Percentiles rank a stretch among this genome's conserved stretches.
Conservation (phyloP, 768 basidiomycete species). For the Serendipita vermifera region DNA sequence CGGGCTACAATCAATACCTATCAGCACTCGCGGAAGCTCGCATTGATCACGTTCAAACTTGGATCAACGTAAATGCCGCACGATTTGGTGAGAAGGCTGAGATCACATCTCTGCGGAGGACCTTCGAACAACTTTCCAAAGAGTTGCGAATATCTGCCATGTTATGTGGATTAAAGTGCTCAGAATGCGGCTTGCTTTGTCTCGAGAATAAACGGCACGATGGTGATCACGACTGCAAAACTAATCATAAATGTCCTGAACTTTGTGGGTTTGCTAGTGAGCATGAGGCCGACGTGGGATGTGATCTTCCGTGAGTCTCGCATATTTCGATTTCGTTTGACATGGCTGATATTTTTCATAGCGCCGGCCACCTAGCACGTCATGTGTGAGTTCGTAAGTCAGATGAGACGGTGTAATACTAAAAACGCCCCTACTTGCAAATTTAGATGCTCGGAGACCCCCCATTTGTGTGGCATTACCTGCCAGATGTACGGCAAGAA, state of each 20-base stretch:
- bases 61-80: conserved; percentile 37
- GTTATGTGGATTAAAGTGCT: conserved; percentile 39
- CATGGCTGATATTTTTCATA: conserved; percentile 16
- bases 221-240: conserved; percentile 37
- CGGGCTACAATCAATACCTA: conserved; percentile 28
- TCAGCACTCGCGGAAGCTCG: conserved; percentile 30
- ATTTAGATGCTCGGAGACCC: conserved; percentile 38
- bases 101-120: conserved; percentile 33
- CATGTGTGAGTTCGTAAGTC: conserved; percentile 34
- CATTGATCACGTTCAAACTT: conserved; percentile 35
- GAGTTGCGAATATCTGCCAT: conserved; percentile 35
- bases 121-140: conserved; percentile 31
- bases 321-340: neutral
- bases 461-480: conserved; percentile 41
- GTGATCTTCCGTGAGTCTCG: conserved; percentile 35
- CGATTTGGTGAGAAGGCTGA: conserved; percentile 36
- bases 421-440: neutral
- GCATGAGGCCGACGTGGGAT: conserved; percentile 20
- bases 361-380: conserved; percentile 45
- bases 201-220: conserved; percentile 35
- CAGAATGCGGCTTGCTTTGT: conserved; percentile 37
- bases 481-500: conserved; percentile 35
- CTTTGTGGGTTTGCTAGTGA: conserved; percentile 33
- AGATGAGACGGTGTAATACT: neutral
- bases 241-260: conserved; percentile 35